phyloP scores from a whole-genome alignment of 129 eudicot species.

The Arctium lappa region DNA sequence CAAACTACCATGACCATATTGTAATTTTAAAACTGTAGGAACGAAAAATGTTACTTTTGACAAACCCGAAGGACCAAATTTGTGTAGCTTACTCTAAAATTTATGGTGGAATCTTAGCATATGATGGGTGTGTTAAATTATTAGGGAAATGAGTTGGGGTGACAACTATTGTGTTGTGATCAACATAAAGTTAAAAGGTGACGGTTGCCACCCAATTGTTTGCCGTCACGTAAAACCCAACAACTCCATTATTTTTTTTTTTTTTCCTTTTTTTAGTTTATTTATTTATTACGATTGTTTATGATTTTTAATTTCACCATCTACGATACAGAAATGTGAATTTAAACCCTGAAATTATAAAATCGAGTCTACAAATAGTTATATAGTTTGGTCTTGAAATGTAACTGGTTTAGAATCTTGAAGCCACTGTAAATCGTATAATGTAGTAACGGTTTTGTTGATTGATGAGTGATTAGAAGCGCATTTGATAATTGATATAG shows the following conservation, averaged over 20 bases:
- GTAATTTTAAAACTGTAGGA: too few species aligned
- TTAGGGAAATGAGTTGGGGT: slow-evolving; percentile 32
- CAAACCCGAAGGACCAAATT: too few species aligned
- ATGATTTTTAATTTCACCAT: neutral
- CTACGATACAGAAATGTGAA: neutral
- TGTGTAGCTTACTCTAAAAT: neutral
- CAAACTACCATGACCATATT: too few species aligned
- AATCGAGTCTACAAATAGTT: neutral
- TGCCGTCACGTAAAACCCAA: slow-evolving; percentile 36
- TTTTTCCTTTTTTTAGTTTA: neutral
- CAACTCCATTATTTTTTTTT: slow-evolving; percentile 14
- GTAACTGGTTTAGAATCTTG: neutral
- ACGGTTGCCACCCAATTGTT: slow-evolving; percentile 40
- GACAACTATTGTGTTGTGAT: slow-evolving; percentile 35
- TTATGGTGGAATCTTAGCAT: slow-evolving; percentile 32
- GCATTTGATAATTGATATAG: too few species aligned
- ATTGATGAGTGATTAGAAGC: neutral
- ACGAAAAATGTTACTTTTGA: too few species aligned
- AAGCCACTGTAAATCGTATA: neutral
- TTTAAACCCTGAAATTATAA: neutral
- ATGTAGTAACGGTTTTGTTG: too few species aligned
- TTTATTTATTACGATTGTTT: neutral
- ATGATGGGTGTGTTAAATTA: slow-evolving; percentile 21
- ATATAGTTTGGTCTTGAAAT: neutral
- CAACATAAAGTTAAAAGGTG: slow-evolving; percentile 29